A percentile compares a stretch with the other conserved stretches of the same genome.
Evolutionary conservation across 2,329 filamentous ascomycete genomes (phyloP).

Genomic region (Verticillium nubilum): DNA sequence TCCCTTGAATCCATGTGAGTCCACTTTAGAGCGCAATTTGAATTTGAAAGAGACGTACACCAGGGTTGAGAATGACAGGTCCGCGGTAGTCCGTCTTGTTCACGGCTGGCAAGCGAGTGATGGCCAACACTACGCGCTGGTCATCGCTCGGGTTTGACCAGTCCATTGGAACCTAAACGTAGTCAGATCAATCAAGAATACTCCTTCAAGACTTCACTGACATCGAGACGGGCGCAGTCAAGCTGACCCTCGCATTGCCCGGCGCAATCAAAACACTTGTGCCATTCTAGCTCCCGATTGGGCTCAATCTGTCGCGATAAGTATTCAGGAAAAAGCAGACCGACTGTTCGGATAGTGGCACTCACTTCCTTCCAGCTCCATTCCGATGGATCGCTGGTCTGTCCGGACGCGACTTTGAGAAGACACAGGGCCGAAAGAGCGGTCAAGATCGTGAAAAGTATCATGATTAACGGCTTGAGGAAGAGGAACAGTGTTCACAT

Average conservation of each 20-base stretch:
- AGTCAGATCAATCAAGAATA: neutral
- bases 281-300: conserved; percentile 21
- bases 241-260: conserved; percentile 12
- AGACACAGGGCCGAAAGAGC: neutral
- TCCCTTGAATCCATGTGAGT: conserved; percentile 23
- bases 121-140: conserved; percentile 23
- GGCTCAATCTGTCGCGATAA: conserved; percentile 30
- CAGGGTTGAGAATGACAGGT: conserved; percentile 28
- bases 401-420: neutral
- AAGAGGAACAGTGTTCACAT: neutral
- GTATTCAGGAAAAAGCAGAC: no score
- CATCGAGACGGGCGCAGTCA: conserved; percentile 27
- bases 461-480: no score
- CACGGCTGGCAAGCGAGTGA: conserved; percentile 26
- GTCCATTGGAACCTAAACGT: conserved; percentile 28
- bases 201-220: conserved; percentile 7
- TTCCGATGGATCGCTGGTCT: neutral
- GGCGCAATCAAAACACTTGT: conserved; percentile 19
- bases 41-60: conserved; percentile 15
- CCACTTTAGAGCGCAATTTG: neutral
- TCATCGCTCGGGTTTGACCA: conserved; percentile 23
- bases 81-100: conserved; percentile 16
- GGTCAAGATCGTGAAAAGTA: neutral
- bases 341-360: neutral
- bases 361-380: neutral